Evolutionary conservation across 2,329 filamentous ascomycete species (phyloP).

Genomic region (Colletotrichum spinosum): DNA sequence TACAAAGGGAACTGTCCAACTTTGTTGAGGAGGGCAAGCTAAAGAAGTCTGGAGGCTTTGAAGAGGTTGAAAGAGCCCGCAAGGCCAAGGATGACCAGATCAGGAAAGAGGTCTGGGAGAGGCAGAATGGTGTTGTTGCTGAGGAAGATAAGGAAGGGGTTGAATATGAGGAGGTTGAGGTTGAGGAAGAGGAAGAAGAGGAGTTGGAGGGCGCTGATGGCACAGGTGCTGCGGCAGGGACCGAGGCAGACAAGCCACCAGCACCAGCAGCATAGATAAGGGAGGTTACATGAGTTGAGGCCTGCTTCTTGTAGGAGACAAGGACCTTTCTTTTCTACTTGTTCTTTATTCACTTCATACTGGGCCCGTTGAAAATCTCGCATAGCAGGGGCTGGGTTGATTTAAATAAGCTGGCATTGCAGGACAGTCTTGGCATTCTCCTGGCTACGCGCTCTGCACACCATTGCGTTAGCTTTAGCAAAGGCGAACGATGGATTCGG

Average conservation of each 20-base stretch:
- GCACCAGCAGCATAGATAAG: slow-evolving; percentile 8
- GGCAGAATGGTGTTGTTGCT: slow-evolving; percentile 68
- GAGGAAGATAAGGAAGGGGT: slow-evolving; percentile 48
- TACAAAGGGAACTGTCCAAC: slow-evolving; percentile 84
- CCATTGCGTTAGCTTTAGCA: slow-evolving; percentile 17
- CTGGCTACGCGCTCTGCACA: slow-evolving; percentile 8
- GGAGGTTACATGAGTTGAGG: slow-evolving; percentile 17
- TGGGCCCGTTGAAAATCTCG: not conserved
- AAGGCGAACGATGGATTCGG: slow-evolving; percentile 28
- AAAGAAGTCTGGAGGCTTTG: slow-evolving; percentile 95
- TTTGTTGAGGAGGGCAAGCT: slow-evolving; percentile 93
- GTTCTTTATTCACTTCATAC: slow-evolving; percentile 2
- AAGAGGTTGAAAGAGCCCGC: slow-evolving; percentile 89
- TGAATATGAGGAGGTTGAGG: slow-evolving; percentile 38
- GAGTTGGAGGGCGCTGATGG: slow-evolving; percentile 8
- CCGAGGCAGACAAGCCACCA: slow-evolving; percentile 24
- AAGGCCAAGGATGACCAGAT: slow-evolving; percentile 89
- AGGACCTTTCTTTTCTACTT: slow-evolving; percentile 13
- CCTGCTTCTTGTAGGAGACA: slow-evolving; percentile 24
- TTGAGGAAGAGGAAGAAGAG: slow-evolving; percentile 31
- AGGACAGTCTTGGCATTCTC: slow-evolving; percentile 8
- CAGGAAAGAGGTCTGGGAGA: slow-evolving; percentile 81
- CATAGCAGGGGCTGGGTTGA: slow-evolving; percentile 19
- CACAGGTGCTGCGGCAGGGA: slow-evolving; percentile 6
- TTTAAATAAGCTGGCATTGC: slow-evolving; percentile 9